Evolutionary conservation across 768 basidiomycete species (phyloP).

Genomic region (Tylopilus sp.): DNA sequence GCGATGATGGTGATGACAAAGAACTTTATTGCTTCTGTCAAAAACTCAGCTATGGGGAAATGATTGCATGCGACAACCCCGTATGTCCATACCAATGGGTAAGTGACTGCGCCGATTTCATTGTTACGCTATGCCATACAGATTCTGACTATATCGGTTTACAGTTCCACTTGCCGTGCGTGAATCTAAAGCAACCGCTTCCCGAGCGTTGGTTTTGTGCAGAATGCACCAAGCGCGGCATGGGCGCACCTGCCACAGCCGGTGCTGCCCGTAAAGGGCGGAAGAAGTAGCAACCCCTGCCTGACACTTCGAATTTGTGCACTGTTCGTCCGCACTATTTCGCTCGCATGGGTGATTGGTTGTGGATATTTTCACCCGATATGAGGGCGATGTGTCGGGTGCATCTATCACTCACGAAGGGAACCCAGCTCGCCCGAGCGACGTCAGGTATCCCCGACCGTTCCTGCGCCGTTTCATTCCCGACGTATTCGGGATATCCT

Average conservation of each 20-base stretch:
- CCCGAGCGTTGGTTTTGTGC: conserved; percentile 60
- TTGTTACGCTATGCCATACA: conserved; percentile 1
- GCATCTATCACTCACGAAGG: background rate
- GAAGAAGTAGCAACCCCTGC: conserved; percentile 33
- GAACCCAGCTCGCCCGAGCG: background rate
- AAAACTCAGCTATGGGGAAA: conserved; percentile 62
- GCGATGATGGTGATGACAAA: conserved; percentile 55
- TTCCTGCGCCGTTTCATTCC: background rate
- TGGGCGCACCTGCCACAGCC: conserved; percentile 28
- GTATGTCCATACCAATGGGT: conserved; percentile 62
- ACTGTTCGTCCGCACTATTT: background rate
- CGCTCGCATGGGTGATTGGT: background rate
- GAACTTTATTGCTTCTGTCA: conserved; percentile 61
- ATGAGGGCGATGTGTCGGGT: background rate
- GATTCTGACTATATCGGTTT: conserved; percentile 11
- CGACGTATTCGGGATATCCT: background rate
- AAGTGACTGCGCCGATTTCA: conserved; percentile 24
- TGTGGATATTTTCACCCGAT: conserved; percentile 4
- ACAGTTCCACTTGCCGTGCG: conserved; percentile 63
- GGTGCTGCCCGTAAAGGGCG: conserved; percentile 38
- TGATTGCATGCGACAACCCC: conserved; percentile 63
- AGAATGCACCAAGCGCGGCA: conserved; percentile 43
- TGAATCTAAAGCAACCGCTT: conserved; percentile 52
- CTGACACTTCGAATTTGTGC: background rate
- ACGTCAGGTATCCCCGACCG: conserved; percentile 1